Conservation (phyloP, 129 eudicot genomes). For the Glebionis coronaria region DNA sequence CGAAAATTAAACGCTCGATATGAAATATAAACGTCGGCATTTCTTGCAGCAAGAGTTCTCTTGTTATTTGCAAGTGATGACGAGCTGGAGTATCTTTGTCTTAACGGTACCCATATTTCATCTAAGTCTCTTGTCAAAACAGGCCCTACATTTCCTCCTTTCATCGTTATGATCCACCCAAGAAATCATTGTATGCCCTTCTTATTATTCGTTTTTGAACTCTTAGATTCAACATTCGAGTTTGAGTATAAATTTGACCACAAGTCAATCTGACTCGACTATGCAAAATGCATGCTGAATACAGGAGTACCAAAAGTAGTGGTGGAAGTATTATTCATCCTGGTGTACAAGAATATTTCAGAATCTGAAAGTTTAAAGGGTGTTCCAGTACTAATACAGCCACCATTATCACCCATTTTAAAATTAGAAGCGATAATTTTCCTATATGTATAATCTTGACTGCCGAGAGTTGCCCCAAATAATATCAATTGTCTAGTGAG, state of each 20-base stretch:
- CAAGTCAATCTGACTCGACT: slow-evolving; percentile 29
- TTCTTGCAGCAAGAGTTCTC: slow-evolving; percentile 65
- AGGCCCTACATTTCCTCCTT: slow-evolving; percentile 24
- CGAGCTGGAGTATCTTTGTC: slow-evolving; percentile 57
- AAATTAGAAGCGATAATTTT: slow-evolving; percentile 67
- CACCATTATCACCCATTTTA: slow-evolving; percentile 51
- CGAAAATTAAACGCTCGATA: too few relatives aligned
- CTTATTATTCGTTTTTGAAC: slow-evolving; percentile 28
- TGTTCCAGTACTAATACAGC: slow-evolving; percentile 72
- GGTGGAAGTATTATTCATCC: slow-evolving; percentile 33
- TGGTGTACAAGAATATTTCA: slow-evolving; percentile 63
- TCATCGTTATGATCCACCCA: slow-evolving; percentile 62
- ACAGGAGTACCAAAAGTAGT: slow-evolving; percentile 31
- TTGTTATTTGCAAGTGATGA: slow-evolving; percentile 62
- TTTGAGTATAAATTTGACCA: slow-evolving; percentile 32
- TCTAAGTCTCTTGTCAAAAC: slow-evolving; percentile 30
- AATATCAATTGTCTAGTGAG: slow-evolving; percentile 66
- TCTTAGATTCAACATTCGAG: slow-evolving; percentile 22
- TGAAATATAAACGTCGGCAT: too few relatives aligned
- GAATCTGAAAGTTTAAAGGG: slow-evolving; percentile 66
- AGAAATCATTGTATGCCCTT: slow-evolving; percentile 61
- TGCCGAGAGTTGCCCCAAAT: slow-evolving; percentile 74
- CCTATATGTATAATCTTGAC: slow-evolving; percentile 65
- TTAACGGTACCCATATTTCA: slow-evolving; percentile 50
- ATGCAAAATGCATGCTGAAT: slow-evolving; percentile 20